Evolutionary conservation across 257 asterid species (phyloP).

Genomic region (Datura wrightii): DNA sequence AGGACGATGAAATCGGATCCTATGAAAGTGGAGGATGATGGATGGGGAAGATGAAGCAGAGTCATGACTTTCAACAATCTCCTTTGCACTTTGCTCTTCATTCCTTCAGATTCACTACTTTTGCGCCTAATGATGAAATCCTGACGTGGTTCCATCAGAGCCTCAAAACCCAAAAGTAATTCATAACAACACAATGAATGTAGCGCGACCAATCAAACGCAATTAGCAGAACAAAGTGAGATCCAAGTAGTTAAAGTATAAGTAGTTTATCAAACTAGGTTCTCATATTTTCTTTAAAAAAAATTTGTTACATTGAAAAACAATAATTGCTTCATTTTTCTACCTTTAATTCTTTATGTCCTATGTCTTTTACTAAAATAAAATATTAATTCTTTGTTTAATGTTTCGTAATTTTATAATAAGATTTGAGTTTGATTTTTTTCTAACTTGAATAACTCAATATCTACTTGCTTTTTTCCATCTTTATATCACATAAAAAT

Average conservation of each 20-base stretch:
- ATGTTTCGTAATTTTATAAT: not conserved
- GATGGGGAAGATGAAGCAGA: slow-evolving; percentile 36
- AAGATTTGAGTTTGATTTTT: not conserved
- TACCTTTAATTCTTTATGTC: too few relatives aligned
- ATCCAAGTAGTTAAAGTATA: too few relatives aligned
- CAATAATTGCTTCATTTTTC: too few relatives aligned
- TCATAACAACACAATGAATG: not conserved
- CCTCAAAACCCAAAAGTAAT: not conserved
- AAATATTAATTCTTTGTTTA: not conserved
- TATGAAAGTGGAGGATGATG: not conserved
- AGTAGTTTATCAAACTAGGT: too few relatives aligned
- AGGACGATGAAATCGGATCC: not conserved
- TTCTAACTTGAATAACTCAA: not conserved
- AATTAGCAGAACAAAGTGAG: too few relatives aligned
- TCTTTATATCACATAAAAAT: not conserved
- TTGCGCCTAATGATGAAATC: not conserved
- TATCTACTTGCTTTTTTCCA: not conserved
- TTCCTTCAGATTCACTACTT: not conserved
- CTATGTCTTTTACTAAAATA: too few relatives aligned
- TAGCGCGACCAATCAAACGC: not conserved
- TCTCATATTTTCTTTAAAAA: too few relatives aligned
- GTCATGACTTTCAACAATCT: slow-evolving; percentile 29
- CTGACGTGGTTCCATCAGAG: not conserved
- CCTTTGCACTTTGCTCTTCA: not conserved
- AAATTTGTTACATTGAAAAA: too few relatives aligned